phyloP scores from a whole-genome alignment of 1,284 basidiomycete genomes.

The Puccinia hordei region DNA sequence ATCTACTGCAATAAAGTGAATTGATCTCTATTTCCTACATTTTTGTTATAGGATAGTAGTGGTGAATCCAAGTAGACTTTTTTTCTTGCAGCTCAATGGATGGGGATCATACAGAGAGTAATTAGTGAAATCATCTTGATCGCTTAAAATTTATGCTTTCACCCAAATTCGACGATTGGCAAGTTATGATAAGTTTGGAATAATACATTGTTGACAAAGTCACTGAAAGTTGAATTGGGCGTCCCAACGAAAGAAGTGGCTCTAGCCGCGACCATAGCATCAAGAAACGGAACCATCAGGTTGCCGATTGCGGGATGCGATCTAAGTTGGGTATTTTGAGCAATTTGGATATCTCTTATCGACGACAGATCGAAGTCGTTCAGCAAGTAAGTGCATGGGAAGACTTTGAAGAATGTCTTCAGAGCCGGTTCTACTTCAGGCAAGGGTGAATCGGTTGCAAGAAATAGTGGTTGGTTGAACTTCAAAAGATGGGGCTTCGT shows the following conservation, averaged over 20 bases:
- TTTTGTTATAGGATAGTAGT: too few relatives aligned
- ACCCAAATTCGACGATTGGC: constrained; percentile 41
- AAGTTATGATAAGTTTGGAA: constrained; percentile 64
- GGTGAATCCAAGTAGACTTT: too few relatives aligned
- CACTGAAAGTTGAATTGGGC: constrained; percentile 66
- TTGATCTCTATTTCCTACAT: too few relatives aligned
- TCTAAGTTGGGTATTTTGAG: constrained; percentile 62
- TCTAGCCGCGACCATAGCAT: constrained; percentile 69
- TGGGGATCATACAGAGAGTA: too few relatives aligned
- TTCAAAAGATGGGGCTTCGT: constrained; percentile 57
- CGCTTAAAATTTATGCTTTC: neutral
- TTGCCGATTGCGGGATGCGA: constrained; percentile 59
- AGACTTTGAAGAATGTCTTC: constrained; percentile 64
- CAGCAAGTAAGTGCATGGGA: constrained; percentile 72
- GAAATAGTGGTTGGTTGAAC: constrained; percentile 69
- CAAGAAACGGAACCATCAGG: constrained; percentile 69
- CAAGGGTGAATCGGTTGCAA: constrained; percentile 68
- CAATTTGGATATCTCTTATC: neutral
- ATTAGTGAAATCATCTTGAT: too few relatives aligned
- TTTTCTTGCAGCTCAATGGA: too few relatives aligned
- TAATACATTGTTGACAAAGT: constrained; percentile 69
- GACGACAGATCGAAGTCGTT: constrained; percentile 63
- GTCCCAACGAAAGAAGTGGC: constrained; percentile 59
- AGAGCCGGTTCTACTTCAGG: constrained; percentile 63
- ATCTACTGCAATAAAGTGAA: too few relatives aligned